These are phyloP conservation scores for Capsicum pubescens DNA, from an alignment of 257 asterid genomes.

Conservation along the genomic window DNA sequence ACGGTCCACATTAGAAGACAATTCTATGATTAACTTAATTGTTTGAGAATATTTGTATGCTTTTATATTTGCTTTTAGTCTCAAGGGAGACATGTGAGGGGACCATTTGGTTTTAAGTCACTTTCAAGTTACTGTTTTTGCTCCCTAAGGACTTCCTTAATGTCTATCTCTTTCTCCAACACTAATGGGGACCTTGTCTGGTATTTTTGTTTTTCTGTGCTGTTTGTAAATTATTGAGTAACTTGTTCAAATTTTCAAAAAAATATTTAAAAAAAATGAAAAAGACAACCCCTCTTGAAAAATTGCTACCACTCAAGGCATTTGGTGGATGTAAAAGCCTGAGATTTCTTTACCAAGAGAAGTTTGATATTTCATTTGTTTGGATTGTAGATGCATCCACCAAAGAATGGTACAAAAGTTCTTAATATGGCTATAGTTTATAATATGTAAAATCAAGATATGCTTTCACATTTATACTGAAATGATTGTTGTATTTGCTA, in stretches of 20 bases:
- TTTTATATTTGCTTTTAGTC: conserved; percentile 6
- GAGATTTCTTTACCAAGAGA: conserved; percentile 48
- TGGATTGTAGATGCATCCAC: conserved; percentile 12
- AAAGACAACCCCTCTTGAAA: conserved; percentile 41
- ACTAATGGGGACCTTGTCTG: conserved; percentile 82
- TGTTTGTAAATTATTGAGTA: conserved; percentile 45
- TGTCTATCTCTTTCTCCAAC: conserved; percentile 57
- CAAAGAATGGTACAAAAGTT: background rate
- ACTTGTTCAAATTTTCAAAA: conserved; percentile 36
- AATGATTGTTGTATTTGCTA: conserved; percentile 18
- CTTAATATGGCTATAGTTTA: background rate
- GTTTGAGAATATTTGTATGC: conserved; percentile 25
- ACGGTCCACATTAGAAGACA: conserved; percentile 28
- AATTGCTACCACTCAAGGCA: conserved; percentile 49
- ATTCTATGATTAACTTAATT: conserved; percentile 22
- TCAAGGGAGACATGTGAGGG: conserved; percentile 49
- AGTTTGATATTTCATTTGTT: conserved; percentile 39
- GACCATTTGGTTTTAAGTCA: conserved; percentile 63
- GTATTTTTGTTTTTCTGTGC: conserved; percentile 60
- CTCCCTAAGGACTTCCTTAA: conserved; percentile 44
- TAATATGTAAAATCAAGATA: conserved; percentile 15
- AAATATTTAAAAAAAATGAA: conserved; percentile 20
- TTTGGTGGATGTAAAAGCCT: conserved; percentile 54
- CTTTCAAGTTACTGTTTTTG: conserved; percentile 48
- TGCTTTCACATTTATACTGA: conserved; percentile 19